A percentile compares a stretch with the other conserved stretches of the same genome.
phyloP scores from a whole-genome alignment of 129 eudicot species.

The Rutidosis leptorrhynchoides region DNA sequence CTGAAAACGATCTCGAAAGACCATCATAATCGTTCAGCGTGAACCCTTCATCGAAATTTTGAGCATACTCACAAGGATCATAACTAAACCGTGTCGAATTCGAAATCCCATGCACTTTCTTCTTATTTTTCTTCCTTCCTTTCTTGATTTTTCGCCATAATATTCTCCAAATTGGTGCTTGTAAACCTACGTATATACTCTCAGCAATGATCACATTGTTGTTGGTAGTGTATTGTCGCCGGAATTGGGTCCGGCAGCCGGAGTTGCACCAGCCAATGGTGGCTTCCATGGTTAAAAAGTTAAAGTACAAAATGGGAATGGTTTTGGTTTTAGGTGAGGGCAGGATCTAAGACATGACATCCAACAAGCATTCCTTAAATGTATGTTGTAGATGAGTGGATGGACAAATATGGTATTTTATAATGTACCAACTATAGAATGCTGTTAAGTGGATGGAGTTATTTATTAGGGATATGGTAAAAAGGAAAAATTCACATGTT shows the following conservation, averaged over 20 bases:
- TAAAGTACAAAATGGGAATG: not conserved
- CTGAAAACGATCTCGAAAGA: slow-evolving; percentile 60
- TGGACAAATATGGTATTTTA: not conserved
- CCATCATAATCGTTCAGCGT: slow-evolving; percentile 42
- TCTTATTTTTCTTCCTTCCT: slow-evolving; percentile 36
- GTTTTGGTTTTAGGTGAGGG: not conserved
- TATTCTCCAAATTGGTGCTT: slow-evolving; percentile 40
- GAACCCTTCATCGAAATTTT: slow-evolving; percentile 60
- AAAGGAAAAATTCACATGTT: not conserved
- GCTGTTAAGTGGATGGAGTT: not conserved
- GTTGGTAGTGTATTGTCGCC: slow-evolving; percentile 27
- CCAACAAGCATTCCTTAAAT: slow-evolving; percentile 12
- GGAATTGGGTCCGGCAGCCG: slow-evolving; percentile 23
- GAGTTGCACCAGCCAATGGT: slow-evolving; percentile 37
- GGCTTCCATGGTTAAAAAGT: slow-evolving; percentile 38
- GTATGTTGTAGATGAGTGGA: slow-evolving; percentile 17
- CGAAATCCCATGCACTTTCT: slow-evolving; percentile 23
- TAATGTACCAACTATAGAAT: not conserved
- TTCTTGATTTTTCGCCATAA: slow-evolving; percentile 58
- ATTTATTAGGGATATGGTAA: not conserved
- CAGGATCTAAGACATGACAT: slow-evolving; percentile 2
- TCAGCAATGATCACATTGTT: slow-evolving; percentile 25
- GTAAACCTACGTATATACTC: slow-evolving; percentile 26
- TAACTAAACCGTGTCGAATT: slow-evolving; percentile 43
- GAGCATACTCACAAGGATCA: slow-evolving; percentile 60